phyloP scores from a whole-genome alignment of 805 yeast genomes.

The Jamesozyma lodderae region DNA sequence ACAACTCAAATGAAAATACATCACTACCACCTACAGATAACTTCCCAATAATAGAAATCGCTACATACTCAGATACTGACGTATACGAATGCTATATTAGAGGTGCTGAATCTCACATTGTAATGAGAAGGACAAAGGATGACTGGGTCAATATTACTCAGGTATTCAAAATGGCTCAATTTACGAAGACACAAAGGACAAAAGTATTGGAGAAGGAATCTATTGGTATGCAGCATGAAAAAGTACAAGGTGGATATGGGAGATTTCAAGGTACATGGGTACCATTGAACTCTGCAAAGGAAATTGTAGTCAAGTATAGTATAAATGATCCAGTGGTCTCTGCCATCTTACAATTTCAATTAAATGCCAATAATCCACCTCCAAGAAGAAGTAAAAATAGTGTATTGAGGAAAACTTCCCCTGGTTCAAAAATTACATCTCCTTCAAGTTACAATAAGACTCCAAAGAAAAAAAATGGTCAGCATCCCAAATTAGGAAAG shows the following conservation, averaged over 20 bases:
- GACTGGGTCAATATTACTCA: constrained; percentile 93
- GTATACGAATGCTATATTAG: constrained; percentile 56
- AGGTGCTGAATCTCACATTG: constrained; percentile 34
- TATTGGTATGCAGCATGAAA: constrained; percentile 61
- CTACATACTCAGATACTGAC: constrained; percentile 44
- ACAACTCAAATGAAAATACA: background rate
- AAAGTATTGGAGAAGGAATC: constrained; percentile 69
- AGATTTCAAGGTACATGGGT: constrained; percentile 84
- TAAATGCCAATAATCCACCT: constrained; percentile 39
- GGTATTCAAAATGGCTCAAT: constrained; percentile 66
- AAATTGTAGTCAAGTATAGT: constrained; percentile 44
- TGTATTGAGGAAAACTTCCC: constrained; percentile 24
- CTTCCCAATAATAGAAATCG: constrained; percentile 28
- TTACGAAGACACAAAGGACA: constrained; percentile 71
- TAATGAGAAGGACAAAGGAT: constrained; percentile 81
- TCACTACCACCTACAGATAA: background rate
- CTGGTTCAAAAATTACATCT: constrained; percentile 26
- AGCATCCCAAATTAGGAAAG: too few species aligned
- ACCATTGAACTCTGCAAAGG: constrained; percentile 56
- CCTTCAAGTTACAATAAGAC: constrained; percentile 31
- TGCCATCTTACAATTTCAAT: constrained; percentile 45
- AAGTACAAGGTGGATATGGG: constrained; percentile 80
- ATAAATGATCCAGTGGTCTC: constrained; percentile 43
- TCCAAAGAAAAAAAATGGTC: constrained; percentile 23
- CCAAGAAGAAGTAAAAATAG: constrained; percentile 33